Base-by-base conservation (phyloP, 768 basidiomycete genomes). In the Lentinula raphanica region DNA sequence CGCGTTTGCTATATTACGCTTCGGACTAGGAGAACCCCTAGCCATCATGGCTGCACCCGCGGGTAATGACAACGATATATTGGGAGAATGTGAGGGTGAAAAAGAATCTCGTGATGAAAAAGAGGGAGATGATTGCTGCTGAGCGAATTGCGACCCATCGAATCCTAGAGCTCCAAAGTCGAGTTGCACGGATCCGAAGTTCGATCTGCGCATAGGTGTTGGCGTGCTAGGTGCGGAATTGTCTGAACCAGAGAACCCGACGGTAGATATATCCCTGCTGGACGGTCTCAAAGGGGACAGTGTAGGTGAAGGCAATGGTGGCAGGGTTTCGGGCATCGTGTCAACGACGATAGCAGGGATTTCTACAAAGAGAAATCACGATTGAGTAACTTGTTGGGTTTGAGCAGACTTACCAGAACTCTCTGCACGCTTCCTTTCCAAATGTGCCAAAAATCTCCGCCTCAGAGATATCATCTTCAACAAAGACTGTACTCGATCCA, bases 401-500 rank as follows among this genome's bases (percentile, higher is more conserved):
- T n/a, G n/a, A n/a, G n/a, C n/a, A n/a, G n/a, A 12, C 28, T 38
- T 25, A 53, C 51, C 51, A 36, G 51, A 73, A 27, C 74, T 73
- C 42, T 73, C 69, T 38, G 69, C 63, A 49, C 65, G 67, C 31
- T 71, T 72, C 54, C 76, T 68, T 60, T 85, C 81, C 53, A 78
- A 72, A 58, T 74, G 61, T 1, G 75, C 79, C 44, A 90, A 66
- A 72, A 87, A 93, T 56, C 83, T 78, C 39, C 88, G 79, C 5
- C 92, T 85, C 61, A 80, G 81, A 6, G 85, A 82, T 45, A 93
- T 88, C 56, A 87, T 88, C 58, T 80, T 79, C n/a, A 97, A 72
- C 49, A 94, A 69, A 0, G 92, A 93, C 40, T 85, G 81, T 12
- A 95, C 90, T 50, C 86, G 83, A 70, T 96, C 94, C 44, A 95